These are phyloP conservation scores for Setaria italica DNA, from an alignment of 202 grass and related monocot species.

Conservation along the genomic window DNA sequence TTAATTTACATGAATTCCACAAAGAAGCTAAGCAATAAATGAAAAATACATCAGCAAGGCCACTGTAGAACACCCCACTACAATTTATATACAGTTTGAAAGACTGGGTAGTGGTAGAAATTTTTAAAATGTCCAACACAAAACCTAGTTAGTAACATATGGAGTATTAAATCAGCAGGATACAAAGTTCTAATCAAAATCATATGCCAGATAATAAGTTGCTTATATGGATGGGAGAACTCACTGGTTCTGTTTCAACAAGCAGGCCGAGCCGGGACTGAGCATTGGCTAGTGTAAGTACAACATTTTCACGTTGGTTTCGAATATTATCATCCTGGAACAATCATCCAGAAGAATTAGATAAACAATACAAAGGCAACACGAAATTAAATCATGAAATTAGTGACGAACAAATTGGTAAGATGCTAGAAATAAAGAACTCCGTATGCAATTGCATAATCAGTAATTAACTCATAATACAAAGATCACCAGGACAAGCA, in stretches of 20 bases:
- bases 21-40: slow-evolving; percentile 13
- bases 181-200: slow-evolving; percentile 15
- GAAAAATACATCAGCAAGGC: slow-evolving; percentile 28
- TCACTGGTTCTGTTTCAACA: slow-evolving; percentile 65
- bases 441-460: background rate
- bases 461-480: background rate
- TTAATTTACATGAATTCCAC: slow-evolving; percentile 37
- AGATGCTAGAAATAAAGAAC: slow-evolving; percentile 23
- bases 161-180: slow-evolving; percentile 21
- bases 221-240: slow-evolving; percentile 30
- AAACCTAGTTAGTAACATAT: slow-evolving; percentile 9
- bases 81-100: background rate
- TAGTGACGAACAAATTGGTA: background rate
- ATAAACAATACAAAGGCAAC: slow-evolving; percentile 20
- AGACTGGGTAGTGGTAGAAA: background rate
- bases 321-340: slow-evolving; percentile 86
- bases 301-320: slow-evolving; percentile 96
- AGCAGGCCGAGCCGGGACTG: slow-evolving; percentile 66
- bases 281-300: slow-evolving; percentile 88
- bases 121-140: slow-evolving; percentile 3
- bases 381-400: background rate
- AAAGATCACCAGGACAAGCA: background rate
- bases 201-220: background rate
- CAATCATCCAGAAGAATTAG: slow-evolving; percentile 11
- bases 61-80: slow-evolving; percentile 1